Base-by-base conservation (phyloP, 2,329 filamentous ascomycete species). In the Aspergillus novofumigatus region DNA sequence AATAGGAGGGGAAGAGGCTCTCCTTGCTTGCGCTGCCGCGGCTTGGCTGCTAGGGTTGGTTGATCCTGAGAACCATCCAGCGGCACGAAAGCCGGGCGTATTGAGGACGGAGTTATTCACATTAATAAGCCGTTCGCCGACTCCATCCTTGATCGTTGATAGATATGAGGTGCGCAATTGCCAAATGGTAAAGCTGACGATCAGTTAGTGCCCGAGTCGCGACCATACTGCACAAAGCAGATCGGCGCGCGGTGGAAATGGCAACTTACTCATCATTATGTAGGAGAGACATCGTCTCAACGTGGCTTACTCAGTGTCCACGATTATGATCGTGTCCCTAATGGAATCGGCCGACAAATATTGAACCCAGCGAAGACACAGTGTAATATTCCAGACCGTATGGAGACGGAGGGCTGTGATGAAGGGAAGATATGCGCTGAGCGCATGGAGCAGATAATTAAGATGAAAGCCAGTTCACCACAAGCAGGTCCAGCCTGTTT, bases 1-100 rank as follows among this genome's bases (percentile, higher is more conserved):
- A 32, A 88, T 88, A 1, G 85, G 85, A 32, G 85, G 85, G 10
- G 85, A 87, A 70, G 87, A 86, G 21, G 85, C 86, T 60, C 85
- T 80, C 69, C 84, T 86, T 67, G 84, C 79, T 57, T 84, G 81
- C 25, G 80, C 76, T 26, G 77, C 75, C 58, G 84, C 81, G 53
- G 59, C 67, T 58, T 69, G 67, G 29, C 67, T 58, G 54, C 66
- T 65, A 72, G 76, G 62, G 53, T 67, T 72, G 32, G 69, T 60
- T 25, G 68, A 64, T 49, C 65, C 66, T 11, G 77, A 73, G 26
- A 76, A 73, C 85, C 85, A 88, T 65, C 85, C 85, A 51, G 85
- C 84, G 25, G 84, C 83, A 61, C 85, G 83, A 67, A 87, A 87
- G 20, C 83, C 84, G 21, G 84, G 82, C 48, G 85, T 83, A 68